phyloP scores from a whole-genome alignment of 2,329 filamentous ascomycete genomes.

The Blastomyces gilchristii region DNA sequence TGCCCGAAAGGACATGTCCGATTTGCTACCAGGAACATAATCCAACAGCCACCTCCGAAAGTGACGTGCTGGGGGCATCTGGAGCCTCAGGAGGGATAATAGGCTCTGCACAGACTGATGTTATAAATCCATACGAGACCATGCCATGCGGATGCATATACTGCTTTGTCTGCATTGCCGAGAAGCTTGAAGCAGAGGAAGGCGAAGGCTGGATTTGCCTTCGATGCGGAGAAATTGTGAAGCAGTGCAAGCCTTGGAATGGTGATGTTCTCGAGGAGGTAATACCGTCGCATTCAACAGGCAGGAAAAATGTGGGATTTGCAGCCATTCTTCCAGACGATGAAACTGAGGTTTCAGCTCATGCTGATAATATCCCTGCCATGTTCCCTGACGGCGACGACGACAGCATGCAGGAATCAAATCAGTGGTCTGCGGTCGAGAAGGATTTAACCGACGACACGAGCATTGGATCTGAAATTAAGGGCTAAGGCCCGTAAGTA shows the following conservation, averaged over 20 bases:
- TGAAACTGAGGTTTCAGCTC: constrained; percentile 16
- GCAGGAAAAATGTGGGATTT: constrained; percentile 35
- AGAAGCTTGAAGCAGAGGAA: constrained; percentile 80
- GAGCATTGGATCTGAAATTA: constrained; percentile 11
- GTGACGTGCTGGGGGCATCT: constrained; percentile 59
- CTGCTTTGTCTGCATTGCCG: constrained; percentile 91
- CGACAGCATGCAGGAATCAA: constrained; percentile 28
- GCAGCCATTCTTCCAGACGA: constrained; percentile 22
- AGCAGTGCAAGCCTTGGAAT: constrained; percentile 80
- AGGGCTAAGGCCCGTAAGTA: neutral
- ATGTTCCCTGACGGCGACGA: constrained; percentile 26
- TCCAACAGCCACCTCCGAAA: constrained; percentile 57
- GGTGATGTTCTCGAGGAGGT: constrained; percentile 63
- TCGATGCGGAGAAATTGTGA: constrained; percentile 72
- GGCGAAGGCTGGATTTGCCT: constrained; percentile 90
- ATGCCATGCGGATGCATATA: constrained; percentile 85
- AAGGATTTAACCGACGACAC: constrained; percentile 20
- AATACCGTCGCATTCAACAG: constrained; percentile 21
- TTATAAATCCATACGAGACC: constrained; percentile 92
- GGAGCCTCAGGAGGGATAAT: constrained; percentile 62
- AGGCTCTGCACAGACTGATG: constrained; percentile 80
- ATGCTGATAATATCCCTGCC: constrained; percentile 15
- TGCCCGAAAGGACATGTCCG: constrained; percentile 88
- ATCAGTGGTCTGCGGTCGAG: constrained; percentile 30
- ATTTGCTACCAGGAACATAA: constrained; percentile 97